Evolutionary conservation across 345 rosid species (phyloP).

Genomic region (Gossypium mustelinum): DNA sequence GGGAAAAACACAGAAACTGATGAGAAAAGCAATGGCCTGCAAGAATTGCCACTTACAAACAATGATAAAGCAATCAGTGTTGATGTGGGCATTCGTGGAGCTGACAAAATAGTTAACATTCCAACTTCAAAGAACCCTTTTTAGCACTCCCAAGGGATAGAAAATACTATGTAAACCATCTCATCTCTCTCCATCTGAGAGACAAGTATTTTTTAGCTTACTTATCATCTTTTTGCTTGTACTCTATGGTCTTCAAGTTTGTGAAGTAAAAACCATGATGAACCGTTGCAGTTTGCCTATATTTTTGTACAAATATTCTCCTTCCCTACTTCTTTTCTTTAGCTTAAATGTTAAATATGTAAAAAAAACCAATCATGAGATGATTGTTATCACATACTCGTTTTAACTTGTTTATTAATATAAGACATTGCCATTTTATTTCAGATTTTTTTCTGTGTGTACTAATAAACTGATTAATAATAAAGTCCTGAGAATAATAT

Average conservation of each 20-base stretch:
- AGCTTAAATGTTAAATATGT: too few species aligned
- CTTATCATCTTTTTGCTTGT: neutral
- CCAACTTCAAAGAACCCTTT: conserved; percentile 14
- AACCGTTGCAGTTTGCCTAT: neutral
- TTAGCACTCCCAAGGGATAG: neutral
- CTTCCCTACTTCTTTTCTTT: neutral
- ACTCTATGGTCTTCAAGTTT: neutral
- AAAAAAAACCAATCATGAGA: too few species aligned
- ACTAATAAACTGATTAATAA: too few species aligned
- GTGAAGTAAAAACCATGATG: neutral
- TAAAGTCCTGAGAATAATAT: too few species aligned
- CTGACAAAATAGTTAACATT: conserved; percentile 13
- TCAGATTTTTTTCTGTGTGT: fast-evolving
- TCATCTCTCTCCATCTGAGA: neutral
- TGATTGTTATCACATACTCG: too few species aligned
- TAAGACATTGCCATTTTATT: too few species aligned
- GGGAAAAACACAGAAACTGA: conserved; percentile 9
- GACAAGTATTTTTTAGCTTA: neutral
- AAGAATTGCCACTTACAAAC: conserved; percentile 51
- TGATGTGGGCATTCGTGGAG: conserved; percentile 21
- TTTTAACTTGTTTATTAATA: too few species aligned
- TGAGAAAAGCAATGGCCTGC: conserved; percentile 26
- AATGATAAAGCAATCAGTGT: conserved; percentile 8
- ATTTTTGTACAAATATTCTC: neutral
- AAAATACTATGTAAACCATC: neutral